Conservation (phyloP, 2,329 filamentous ascomycete species). For the Fusarium coffeatum region DNA sequence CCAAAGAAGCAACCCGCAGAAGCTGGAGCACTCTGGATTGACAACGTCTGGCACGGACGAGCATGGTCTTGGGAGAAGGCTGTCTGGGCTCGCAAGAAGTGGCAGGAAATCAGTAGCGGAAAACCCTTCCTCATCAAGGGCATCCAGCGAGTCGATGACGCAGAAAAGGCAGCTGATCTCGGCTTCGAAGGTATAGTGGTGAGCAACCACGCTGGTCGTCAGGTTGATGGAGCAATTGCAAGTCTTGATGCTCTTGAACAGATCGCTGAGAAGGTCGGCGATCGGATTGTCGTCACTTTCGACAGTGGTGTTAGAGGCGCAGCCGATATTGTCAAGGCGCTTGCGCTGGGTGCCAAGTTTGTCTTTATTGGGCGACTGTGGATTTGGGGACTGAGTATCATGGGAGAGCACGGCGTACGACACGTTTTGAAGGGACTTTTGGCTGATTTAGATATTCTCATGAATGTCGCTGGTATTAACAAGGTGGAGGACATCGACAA, state of each 20-base stretch:
- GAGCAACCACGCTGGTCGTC: conserved; percentile 7
- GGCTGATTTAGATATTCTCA: conserved; percentile 9
- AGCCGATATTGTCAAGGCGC: conserved; percentile 26
- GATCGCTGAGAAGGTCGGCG: conserved; percentile 17
- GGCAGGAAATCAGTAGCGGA: conserved; percentile 18
- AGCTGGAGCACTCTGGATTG: conserved; percentile 19
- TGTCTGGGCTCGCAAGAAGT: conserved; percentile 12
- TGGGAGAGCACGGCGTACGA: conserved; percentile 24
- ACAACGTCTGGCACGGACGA: conserved; percentile 19
- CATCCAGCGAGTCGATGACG: conserved; percentile 15
- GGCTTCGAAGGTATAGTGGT: conserved; percentile 12
- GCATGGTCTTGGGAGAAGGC: conserved; percentile 26
- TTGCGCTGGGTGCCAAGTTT: conserved; percentile 27
- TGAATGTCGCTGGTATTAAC: conserved; percentile 8
- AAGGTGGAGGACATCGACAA: conserved; percentile 10
- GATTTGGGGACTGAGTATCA: conserved; percentile 22
- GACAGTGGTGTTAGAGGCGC: conserved; percentile 26
- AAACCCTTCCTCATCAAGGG: conserved; percentile 25
- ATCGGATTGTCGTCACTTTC: conserved; percentile 15
- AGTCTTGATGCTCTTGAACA: conserved; percentile 3
- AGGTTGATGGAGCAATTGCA: conserved; percentile 10
- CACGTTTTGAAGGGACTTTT: conserved; percentile 17
- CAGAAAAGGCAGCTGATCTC: conserved; percentile 10
- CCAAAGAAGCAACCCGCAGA: conserved; percentile 16
- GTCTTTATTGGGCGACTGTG: conserved; percentile 20